A percentile compares a stretch with the other conserved stretches of the same genome.
phyloP scores from a whole-genome alignment of 2,329 filamentous ascomycete genomes.

The Pseudogymnoascus sp. region DNA sequence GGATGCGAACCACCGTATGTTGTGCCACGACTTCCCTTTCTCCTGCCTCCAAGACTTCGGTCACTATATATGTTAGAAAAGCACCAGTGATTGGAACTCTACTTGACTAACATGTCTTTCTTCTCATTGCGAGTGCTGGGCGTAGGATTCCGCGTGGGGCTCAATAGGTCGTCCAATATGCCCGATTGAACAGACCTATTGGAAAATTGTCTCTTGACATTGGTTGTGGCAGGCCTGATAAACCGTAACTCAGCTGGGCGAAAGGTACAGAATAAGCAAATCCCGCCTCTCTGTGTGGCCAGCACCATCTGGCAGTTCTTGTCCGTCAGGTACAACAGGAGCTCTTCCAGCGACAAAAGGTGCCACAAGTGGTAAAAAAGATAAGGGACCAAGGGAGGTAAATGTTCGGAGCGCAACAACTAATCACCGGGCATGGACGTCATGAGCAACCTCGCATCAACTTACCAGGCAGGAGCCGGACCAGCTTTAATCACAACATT shows the following conservation, averaged over 20 bases:
- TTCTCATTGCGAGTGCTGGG: background rate
- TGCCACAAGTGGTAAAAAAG: background rate
- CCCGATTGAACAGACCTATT: background rate
- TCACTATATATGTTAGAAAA: background rate
- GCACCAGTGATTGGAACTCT: too few species aligned
- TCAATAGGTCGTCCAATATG: conserved; percentile 4
- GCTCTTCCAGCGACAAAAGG: background rate
- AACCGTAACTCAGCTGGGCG: conserved; percentile 25
- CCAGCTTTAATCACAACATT: background rate
- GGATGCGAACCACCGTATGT: background rate
- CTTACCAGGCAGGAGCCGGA: background rate
- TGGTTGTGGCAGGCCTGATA: conserved; percentile 17
- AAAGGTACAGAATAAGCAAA: conserved; percentile 36
- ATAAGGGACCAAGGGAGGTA: background rate
- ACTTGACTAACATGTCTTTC: background rate
- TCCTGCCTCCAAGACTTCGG: background rate
- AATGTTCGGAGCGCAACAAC: conserved; percentile 1
- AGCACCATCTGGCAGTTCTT: conserved; percentile 31
- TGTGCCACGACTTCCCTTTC: background rate
- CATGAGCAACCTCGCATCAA: conserved; percentile 1
- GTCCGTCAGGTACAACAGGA: background rate
- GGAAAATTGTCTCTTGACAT: conserved; percentile 9
- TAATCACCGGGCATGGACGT: background rate
- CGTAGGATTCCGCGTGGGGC: background rate
- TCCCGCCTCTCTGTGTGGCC: conserved; percentile 29